Evolutionary conservation across 139 green algal species (phyloP).

Genomic region (Chlamydomonas eustigma): DNA sequence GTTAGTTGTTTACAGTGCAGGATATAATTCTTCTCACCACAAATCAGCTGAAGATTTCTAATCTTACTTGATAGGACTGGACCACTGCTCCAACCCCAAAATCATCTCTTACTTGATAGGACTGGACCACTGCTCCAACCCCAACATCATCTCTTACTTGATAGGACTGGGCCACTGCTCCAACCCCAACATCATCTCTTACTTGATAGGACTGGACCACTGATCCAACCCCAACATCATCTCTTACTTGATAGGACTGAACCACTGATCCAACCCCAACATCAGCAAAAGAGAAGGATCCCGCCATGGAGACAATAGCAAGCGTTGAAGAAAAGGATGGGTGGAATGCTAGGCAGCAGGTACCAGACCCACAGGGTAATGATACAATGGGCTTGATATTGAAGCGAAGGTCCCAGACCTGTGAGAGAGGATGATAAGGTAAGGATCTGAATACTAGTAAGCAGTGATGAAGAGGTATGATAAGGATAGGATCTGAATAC

Average conservation of each 20-base stretch:
- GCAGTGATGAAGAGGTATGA: no score
- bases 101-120: neutral
- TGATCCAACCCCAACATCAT: conserved; percentile 43
- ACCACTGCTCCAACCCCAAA: no score
- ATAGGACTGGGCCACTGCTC: conserved; percentile 4
- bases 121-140: conserved; percentile 11
- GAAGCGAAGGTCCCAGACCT: conserved; percentile 68
- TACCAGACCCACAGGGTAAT: conserved; percentile 43
- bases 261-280: conserved; percentile 22
- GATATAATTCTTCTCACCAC: no score
- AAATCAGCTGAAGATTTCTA: no score
- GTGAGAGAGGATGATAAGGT: no score
- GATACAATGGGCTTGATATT: conserved; percentile 47
- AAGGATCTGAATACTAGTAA: no score
- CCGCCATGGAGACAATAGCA: conserved; percentile 51
- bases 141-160: conserved; percentile 42
- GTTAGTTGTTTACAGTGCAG: no score
- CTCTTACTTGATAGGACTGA: conserved; percentile 3
- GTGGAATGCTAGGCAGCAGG: conserved; percentile 60
- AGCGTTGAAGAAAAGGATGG: conserved; percentile 61
- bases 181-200: conserved; percentile 42
- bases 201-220: conserved; percentile 10
- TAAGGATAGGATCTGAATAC: no score
- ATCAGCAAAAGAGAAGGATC: conserved; percentile 64
- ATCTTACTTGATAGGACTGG: no score